Base-by-base conservation (phyloP, 2,329 filamentous ascomycete genomes). In the Fusarium temperatum region DNA sequence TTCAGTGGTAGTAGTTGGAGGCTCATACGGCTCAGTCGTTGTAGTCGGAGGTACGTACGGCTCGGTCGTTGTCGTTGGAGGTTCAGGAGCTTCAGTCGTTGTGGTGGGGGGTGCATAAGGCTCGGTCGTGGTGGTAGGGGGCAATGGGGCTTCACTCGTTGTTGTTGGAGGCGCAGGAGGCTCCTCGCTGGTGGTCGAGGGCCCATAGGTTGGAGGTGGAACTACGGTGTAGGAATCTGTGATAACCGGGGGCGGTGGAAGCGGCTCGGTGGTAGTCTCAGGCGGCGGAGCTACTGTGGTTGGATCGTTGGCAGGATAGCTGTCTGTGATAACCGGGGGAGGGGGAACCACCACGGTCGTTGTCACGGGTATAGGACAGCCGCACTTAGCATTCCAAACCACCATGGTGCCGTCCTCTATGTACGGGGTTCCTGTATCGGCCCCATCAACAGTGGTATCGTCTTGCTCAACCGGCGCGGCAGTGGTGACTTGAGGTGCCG, bases 351-450 rank as follows among this genome's bases (percentile, higher is more conserved):
- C n/a, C 11, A 48, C 28, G 3, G 47, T 55, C 20, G 63, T 62
- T 14, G 62, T 66, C n/a, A 51, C 47, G 20, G 70, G 71, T 18
- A 39, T 26, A 36, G 32, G 39, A 32, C 71, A 74, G 20, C 63
- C 58, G 30, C 71, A 74, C 30, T 41, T n/a, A 22, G 56, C 26
- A 30, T 74, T 26, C 35, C 38, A 74, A 24, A 60, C 38, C 42
- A 72, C 56, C 28, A 54, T 68, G 7, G 63, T 45, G 41, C 56
- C 63, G 15, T 51, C 44, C 28, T 53, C 53, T 18, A 66, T 36
- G 26, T 45, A 50, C 24, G 24, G 47, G 26, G 44, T 54, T 5
- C 56, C 47, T 47, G 47, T 57, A 7, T 38, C 57, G n/a, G 38
- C 36, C 20, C 35, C 38, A 12, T 38, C 44, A 50, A 26, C 26